Conservation (phyloP, 352 stramenopile genomes). For the Globisporangium rhizosaccharum region DNA sequence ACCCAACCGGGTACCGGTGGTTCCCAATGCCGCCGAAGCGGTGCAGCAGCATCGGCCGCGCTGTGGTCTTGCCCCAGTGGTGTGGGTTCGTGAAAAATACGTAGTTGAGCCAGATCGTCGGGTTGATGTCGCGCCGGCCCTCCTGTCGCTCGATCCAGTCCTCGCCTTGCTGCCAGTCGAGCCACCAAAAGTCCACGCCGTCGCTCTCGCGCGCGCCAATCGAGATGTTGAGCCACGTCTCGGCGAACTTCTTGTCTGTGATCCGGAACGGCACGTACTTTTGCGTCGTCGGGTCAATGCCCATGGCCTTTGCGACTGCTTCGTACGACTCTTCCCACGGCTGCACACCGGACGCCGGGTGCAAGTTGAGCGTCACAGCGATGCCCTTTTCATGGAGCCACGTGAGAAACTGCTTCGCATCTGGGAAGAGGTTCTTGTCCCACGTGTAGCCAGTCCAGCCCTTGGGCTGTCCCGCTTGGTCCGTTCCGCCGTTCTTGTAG, state of each 20-base stretch:
- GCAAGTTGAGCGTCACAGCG: conserved; percentile 35
- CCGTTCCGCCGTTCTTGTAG: conserved; percentile 26
- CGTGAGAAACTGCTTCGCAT: conserved; percentile 25
- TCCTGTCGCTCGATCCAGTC: conserved; percentile 28
- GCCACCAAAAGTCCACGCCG: conserved; percentile 54
- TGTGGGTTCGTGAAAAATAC: conserved; percentile 35
- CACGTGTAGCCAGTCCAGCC: conserved; percentile 47
- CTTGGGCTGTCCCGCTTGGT: conserved; percentile 25
- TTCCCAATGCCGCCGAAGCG: conserved; percentile 45
- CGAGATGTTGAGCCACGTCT: conserved; percentile 24
- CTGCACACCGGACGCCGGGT: conserved; percentile 43
- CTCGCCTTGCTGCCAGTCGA: conserved; percentile 57
- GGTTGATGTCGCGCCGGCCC: conserved; percentile 27
- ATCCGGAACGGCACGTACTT: conserved; percentile 35
- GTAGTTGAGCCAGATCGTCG: conserved; percentile 47
- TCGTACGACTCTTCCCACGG: conserved; percentile 33
- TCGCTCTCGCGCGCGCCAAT: conserved; percentile 20
- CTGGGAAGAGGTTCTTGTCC: conserved; percentile 40
- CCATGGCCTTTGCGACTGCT: conserved; percentile 22
- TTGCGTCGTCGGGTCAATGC: conserved; percentile 23
- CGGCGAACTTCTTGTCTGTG: conserved; percentile 23
- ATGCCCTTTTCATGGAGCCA: conserved; percentile 29
- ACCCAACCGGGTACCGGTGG: conserved; percentile 49
- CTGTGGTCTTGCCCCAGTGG: conserved; percentile 16
- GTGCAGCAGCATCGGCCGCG: conserved; percentile 33